Evolutionary conservation across 106 monocot genomes (phyloP), one percentile per base, ranked within the genome.

Genomic region (Iris macrosiphon): DNA sequence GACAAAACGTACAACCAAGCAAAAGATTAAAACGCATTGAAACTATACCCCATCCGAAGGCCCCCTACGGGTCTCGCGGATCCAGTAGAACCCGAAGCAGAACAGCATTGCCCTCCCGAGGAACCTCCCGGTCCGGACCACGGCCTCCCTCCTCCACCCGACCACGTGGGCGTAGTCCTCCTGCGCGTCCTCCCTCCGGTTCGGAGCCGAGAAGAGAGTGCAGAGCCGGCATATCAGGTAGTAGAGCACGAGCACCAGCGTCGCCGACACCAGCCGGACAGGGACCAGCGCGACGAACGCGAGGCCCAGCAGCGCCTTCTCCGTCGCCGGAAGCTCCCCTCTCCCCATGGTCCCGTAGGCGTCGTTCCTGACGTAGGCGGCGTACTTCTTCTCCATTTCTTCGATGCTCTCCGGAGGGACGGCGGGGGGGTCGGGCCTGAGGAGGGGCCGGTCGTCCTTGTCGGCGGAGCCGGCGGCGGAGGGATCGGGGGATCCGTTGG

Each of bases 161-260:
- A 57, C 73, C 76, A 93, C 61, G 39, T 69, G 79, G 0, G 74
- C 69, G 38, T 72, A 74, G 56, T 76, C 83, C 40, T 80, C 93
- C 53, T 83, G 72, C 43, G 30, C 76, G 8, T 66, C 75, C 45
- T 81, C 81, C n/a, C n/a, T n/a, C 50, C 61, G 45, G 47, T 89
- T 65, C 57, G 79, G 76, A 29, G 61, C 79, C 46, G 53, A 69
- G 47, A 86, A 90, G 31, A 86, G 38, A 56, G 96, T 90, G 63
- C 96, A 96, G 12, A 81, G 10, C 62, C 86, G 61, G 39, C 96
- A 96, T 15, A 96, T 71, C 58, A 77, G 34, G 56, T 90, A 96
- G 35, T 96, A 90, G 16, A 73, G 18, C 44, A 85, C 20, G 51
- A 90, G 51, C 6, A 96, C 2, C 31, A 59, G 34, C 26, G 83